A percentile compares a stretch with the other conserved stretches of the same genome.
phyloP scores from a whole-genome alignment of 495 filamentous ascomycete genomes.

The Neurospora sp. region DNA sequence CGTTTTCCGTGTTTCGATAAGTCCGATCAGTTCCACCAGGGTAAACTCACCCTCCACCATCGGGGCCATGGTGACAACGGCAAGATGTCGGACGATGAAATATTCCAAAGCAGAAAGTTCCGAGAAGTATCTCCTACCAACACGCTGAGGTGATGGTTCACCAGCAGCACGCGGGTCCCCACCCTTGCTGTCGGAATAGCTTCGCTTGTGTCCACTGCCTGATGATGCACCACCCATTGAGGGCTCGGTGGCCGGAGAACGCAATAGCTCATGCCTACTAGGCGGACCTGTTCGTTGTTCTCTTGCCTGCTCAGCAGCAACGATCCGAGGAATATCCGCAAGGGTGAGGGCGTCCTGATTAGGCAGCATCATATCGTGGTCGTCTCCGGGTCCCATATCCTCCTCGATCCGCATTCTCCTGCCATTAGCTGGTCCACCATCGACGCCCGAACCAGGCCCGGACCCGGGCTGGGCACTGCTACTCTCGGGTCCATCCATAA shows the following conservation, averaged over 20 bases:
- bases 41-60: slow-evolving; percentile 83
- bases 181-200: slow-evolving; percentile 56
- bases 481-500: slow-evolving; percentile 85
- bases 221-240: slow-evolving; percentile 32
- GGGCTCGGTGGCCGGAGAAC: slow-evolving; percentile 52
- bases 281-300: slow-evolving; percentile 81
- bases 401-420: slow-evolving; percentile 58
- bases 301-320: slow-evolving; percentile 88
- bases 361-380: slow-evolving; percentile 64
- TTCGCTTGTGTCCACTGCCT: slow-evolving; percentile 68
- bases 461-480: slow-evolving; percentile 68
- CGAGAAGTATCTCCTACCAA: slow-evolving; percentile 79
- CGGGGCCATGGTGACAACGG: slow-evolving; percentile 91
- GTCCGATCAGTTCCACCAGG: slow-evolving; percentile 83
- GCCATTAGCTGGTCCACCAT: slow-evolving; percentile 40
- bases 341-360: slow-evolving; percentile 83
- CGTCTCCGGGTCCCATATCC: background rate
- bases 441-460: slow-evolving; percentile 51
- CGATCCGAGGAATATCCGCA: slow-evolving; percentile 95
- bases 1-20: slow-evolving; percentile 88
- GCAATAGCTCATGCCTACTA: slow-evolving; percentile 63
- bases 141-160: slow-evolving; percentile 41
- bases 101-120: slow-evolving; percentile 93
- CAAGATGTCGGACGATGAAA: slow-evolving; percentile 92
- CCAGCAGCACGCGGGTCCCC: slow-evolving; percentile 32